Evolutionary conservation across 2,329 filamentous ascomycete species (phyloP).

Genomic region (Corinectria fuckeliana): DNA sequence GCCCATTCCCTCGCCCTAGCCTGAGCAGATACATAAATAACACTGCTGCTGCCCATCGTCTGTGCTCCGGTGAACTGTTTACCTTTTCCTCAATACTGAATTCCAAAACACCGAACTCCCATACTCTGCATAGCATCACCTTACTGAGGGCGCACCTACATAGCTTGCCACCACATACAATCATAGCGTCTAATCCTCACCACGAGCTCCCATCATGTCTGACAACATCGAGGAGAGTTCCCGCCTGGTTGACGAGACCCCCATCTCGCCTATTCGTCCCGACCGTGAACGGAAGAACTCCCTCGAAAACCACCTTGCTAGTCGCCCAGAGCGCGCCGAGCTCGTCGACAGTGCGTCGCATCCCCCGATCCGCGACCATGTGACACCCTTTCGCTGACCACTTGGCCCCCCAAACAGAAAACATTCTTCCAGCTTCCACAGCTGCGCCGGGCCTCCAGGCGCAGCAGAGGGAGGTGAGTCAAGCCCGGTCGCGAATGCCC

Average conservation of each 20-base stretch:
- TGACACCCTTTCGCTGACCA: constrained; percentile 30
- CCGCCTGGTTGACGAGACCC: constrained; percentile 54
- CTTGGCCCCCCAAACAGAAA: constrained; percentile 59
- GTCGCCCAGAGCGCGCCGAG: constrained; percentile 76
- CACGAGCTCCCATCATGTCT: constrained; percentile 38
- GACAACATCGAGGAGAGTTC: constrained; percentile 35
- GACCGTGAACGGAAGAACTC: constrained; percentile 67
- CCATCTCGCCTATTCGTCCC: constrained; percentile 62
- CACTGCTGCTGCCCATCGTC: constrained; percentile 25
- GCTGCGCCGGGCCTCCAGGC: constrained; percentile 82
- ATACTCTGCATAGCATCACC: not conserved
- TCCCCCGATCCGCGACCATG: constrained; percentile 41
- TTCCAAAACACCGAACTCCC: not conserved
- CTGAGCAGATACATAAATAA: constrained; percentile 36
- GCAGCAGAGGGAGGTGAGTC: constrained; percentile 73
- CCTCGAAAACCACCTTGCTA: constrained; percentile 73
- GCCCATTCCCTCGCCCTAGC: constrained; percentile 35
- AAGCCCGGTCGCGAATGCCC: not conserved
- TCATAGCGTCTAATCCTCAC: not conserved
- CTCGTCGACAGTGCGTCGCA: constrained; percentile 76
- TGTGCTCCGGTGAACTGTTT: constrained; percentile 16
- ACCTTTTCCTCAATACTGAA: constrained; percentile 12
- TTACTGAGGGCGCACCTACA: constrained; percentile 11
- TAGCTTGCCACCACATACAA: not conserved
- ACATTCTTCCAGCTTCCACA: constrained; percentile 82